These are phyloP conservation scores for Ilyonectria sp. DNA, from an alignment of 2,329 filamentous ascomycete species.

Conservation along the genomic window DNA sequence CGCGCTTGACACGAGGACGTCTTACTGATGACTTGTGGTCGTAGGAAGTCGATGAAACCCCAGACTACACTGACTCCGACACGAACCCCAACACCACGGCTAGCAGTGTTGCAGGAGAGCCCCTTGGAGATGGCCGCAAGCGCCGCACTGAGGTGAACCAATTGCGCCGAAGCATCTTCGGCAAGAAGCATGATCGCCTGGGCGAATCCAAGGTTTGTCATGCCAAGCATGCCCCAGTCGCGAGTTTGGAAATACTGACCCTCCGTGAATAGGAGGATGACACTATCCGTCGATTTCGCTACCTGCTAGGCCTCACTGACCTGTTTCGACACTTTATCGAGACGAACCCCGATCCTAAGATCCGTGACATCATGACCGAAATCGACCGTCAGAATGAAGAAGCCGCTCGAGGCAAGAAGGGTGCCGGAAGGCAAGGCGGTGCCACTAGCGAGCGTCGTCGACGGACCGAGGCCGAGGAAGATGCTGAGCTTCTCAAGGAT, in stretches of 20 bases:
- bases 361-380: slow-evolving; percentile 93
- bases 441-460: slow-evolving; percentile 84
- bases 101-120: slow-evolving; percentile 89
- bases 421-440: slow-evolving; percentile 84
- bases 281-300: slow-evolving; percentile 93
- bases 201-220: slow-evolving; percentile 89
- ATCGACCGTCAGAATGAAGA: slow-evolving; percentile 95
- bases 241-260: slow-evolving; percentile 26
- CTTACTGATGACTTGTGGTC: slow-evolving; percentile 33
- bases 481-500: slow-evolving; percentile 88
- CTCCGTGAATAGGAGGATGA: slow-evolving; percentile 82
- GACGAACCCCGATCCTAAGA: slow-evolving; percentile 94
- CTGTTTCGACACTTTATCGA: slow-evolving; percentile 99
- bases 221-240: slow-evolving; percentile 5
- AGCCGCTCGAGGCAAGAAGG: slow-evolving; percentile 79
- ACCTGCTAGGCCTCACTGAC: slow-evolving; percentile 94
- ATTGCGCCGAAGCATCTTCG: slow-evolving; percentile 91
- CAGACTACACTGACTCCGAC: slow-evolving; percentile 77
- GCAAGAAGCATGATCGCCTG: slow-evolving; percentile 92
- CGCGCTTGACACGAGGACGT: slow-evolving; percentile 10
- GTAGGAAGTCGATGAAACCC: slow-evolving; percentile 75
- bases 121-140: slow-evolving; percentile 82
- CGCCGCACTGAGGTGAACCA: slow-evolving; percentile 89
- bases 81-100: slow-evolving; percentile 80
- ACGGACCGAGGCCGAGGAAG: slow-evolving; percentile 97